Evolutionary conservation across 192 early-diverging fungal genomes (phyloP), one percentile per base, ranked within the genome.

Genomic region (Coemansia aciculifera): DNA sequence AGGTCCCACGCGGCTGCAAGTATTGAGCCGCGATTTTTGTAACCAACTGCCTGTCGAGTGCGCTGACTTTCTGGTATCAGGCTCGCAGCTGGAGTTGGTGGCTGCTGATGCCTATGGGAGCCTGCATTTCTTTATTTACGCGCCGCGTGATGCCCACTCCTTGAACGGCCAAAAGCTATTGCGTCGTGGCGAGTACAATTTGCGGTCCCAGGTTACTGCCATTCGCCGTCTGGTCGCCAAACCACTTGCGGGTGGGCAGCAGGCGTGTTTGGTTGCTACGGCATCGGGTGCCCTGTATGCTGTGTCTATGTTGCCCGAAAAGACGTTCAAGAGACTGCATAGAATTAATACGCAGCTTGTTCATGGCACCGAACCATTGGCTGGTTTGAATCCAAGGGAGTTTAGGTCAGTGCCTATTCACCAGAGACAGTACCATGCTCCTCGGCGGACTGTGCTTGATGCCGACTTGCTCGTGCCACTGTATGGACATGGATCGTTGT

Each of bases 371-470:
- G 89, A 90, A 68, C 95, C 94, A 56, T 71, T 87, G 31, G 94
- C 93, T 15, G 96, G 95, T 3, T 74, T 99, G 60, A 98, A 99
- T 66, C 96, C 98, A 8, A 84, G 95, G 40, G 94, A 92, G 21
- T 98, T 86, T 71, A 86, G 95, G 80, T 63, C 69, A 8, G 65
- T 83, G 57, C 76, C 85, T 62, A 37, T 88, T 59, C 89, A 90
- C 56, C 87, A 82, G 61, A 87, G 89, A 68, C 86, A 86, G 83
- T 86, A 78, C 71, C 90, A 74, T 52, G 91, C 89, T 69, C 94
- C 94, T 29, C 85, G 88, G 24, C 87, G 91, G 62, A 85, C 86
- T 17, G 87, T 97, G 40, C 76, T 99, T 24, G 97, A 99, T 72
- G 94, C 90, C 3, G 91, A 96, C 63, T 70, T 96, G 56, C 74